Percentiles rank a stretch among this genome's conserved stretches.
phyloP scores from a whole-genome alignment of 148 eudicot genomes.

The Chenopodium album region DNA sequence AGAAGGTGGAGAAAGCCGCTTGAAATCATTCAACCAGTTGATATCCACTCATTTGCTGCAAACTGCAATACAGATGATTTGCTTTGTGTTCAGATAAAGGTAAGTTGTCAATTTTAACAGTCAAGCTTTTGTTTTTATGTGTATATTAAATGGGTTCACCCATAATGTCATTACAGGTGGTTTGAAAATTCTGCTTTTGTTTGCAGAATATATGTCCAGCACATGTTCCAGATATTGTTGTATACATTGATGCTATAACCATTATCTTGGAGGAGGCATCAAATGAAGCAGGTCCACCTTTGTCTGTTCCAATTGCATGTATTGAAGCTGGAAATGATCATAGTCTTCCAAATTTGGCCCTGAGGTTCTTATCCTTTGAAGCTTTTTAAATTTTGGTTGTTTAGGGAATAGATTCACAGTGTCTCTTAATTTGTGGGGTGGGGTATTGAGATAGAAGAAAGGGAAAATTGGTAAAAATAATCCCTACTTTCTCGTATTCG shows the following conservation, averaged over 20 bases:
- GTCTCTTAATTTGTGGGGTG: neutral
- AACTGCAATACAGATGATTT: constrained; percentile 93
- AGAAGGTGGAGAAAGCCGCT: constrained; percentile 91
- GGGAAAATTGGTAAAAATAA: too few species aligned
- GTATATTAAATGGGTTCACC: neutral
- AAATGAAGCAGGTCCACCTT: constrained; percentile 53
- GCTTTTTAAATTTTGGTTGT: constrained; percentile 21
- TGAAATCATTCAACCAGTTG: constrained; percentile 88
- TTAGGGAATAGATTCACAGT: neutral
- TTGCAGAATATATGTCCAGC: constrained; percentile 91
- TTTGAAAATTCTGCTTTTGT: constrained; percentile 10
- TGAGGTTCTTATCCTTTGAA: constrained; percentile 49
- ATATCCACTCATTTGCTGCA: constrained; percentile 77
- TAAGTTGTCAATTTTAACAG: constrained; percentile 16
- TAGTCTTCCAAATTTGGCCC: constrained; percentile 78
- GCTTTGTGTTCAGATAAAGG: constrained; percentile 97
- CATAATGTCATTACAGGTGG: neutral
- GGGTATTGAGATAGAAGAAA: too few species aligned
- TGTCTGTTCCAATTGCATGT: constrained; percentile 78
- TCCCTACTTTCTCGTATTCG: too few species aligned
- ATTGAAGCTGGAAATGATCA: constrained; percentile 82
- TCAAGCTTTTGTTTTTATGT: constrained; percentile 14
- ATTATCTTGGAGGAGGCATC: constrained; percentile 84
- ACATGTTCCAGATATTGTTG: constrained; percentile 68
- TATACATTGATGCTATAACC: constrained; percentile 85